Evolutionary conservation across 805 yeast genomes (phyloP).

Genomic region (Saccharomycopsis sp.): DNA sequence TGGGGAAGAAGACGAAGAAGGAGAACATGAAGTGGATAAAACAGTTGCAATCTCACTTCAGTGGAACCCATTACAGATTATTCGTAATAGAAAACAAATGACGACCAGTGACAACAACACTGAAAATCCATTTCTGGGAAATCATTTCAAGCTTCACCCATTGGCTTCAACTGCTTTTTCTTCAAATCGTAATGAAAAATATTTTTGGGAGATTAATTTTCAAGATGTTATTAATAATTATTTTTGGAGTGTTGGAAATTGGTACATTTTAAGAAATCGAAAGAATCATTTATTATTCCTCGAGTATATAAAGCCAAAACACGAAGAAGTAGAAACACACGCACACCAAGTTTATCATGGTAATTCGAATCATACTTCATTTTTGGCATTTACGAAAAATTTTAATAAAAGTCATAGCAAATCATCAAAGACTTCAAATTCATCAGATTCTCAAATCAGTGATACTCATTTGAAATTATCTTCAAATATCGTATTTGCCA

Average conservation of each 20-base stretch:
- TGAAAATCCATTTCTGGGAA: not conserved
- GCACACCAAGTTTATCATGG: not conserved
- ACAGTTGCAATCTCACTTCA: not conserved
- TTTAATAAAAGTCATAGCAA: too few relatives aligned
- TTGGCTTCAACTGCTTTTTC: constrained; percentile 10
- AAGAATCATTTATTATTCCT: constrained; percentile 1
- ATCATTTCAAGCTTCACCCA: constrained; percentile 3
- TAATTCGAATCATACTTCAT: too few relatives aligned
- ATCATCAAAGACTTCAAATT: too few relatives aligned
- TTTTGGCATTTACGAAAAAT: too few relatives aligned
- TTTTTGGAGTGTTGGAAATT: constrained; percentile 9
- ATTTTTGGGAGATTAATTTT: constrained; percentile 9
- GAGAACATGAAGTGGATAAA: not conserved
- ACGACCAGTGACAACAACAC: not conserved
- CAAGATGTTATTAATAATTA: constrained; percentile 7
- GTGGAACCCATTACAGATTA: constrained; percentile 20
- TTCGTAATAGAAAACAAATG: constrained; percentile 12
- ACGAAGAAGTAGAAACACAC: not conserved
- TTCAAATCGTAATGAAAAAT: not conserved
- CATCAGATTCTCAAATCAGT: too few relatives aligned
- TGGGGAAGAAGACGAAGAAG: not conserved
- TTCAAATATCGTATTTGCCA: too few relatives aligned
- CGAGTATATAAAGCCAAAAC: not conserved
- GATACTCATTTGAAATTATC: too few relatives aligned
- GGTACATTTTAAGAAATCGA: constrained; percentile 9